Evolutionary conservation across 208 protist genomes (phyloP), one percentile per base, ranked within the genome.

Genomic region (Acanthamoeba comandoni): DNA sequence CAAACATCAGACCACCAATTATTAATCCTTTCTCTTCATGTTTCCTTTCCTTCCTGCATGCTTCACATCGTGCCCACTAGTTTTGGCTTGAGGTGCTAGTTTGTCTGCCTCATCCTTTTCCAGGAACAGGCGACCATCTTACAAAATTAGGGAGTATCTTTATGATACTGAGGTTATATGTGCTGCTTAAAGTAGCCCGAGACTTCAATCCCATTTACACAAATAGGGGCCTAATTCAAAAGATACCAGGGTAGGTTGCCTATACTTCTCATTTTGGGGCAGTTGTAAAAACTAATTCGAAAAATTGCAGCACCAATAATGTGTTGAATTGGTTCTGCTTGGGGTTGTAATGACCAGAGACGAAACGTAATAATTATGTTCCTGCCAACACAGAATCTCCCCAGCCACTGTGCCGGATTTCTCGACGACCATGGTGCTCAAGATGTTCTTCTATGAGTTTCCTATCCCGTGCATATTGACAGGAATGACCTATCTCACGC

Each of bases 391-490:
- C 35, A 43, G 35, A 43, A 43, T 43, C 35, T 43, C 35, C 35
- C 35, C 35, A 43, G 35, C 35, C 35, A 26, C 57, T 15, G 43
- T 71, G 64, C n/a, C 43, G 9, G n/a, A 71, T 39, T 71, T 71
- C 22, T 71, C 64, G 19, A 71, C 64, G 22, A 49, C 31, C 31
- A 71, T 71, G 64, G 64, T 71, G 64, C 31, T 29, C n/a, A 71
- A 71, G 64, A 71, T 71, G 19, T 71, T 71, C 43, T 71, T 71
- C 22, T 24, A 71, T 39, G 43, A 71, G 31, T 71, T 49, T 29
- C 64, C 64, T 5, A 71, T 71, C 17, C 64, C 24, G 3, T 71
- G 31, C 64, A 71, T 71, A n/a, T 39, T 71, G 9, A 71, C 24
- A 39, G 64, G 64, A 15, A 71, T 71, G 64, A 17, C 12, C 4